Base-by-base conservation (phyloP, 345 rosid species). In the Rhodamnia rubescens region DNA sequence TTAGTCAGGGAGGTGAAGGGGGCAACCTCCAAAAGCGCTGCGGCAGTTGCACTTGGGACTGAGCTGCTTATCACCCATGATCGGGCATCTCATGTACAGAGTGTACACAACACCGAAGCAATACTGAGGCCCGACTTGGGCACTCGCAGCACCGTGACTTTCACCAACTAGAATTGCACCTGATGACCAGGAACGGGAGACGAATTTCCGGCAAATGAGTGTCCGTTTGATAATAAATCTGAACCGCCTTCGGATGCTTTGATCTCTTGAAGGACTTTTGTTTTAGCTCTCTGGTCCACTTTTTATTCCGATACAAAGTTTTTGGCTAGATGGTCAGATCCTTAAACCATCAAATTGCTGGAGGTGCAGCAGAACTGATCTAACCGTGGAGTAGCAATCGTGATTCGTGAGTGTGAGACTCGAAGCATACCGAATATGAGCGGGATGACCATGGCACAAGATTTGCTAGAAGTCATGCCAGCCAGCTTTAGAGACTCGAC, bases 1-100 rank as follows among this genome's bases (percentile, higher is more conserved):
- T 50, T 51, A 82, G 42, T 84, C 91, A 16, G 85, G 16, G 50
- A 90, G 93, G 87, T 90, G 90, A 64, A 91, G 92, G 78, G 91
- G 89, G 88, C 93, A 91, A 29, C 89, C 75, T 82, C 89, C 87
- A 0, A 92, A 91, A 84, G 92, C 92, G 57, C 91, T 36, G 86
- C 94, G 89, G 83, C 95, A 91, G 82, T 91, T 93, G 18, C 36
- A 59, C 74, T 59, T 8, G 5, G 74, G 74, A 59, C 36, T 27
- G 36, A 13, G 69, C 36, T 27, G 36, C 74, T 27, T 15, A 5
- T 59, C 36, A 59, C 74, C 36, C 8, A 9, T 59, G 6, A 27
- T 59, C 36, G 32, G 74, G 36, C 74, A 59, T 59, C 36, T 59
- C 9, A 32, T 59, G 74, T 27, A 13, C 36, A 59, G n/a, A n/a